phyloP scores from a whole-genome alignment of 345 rosid genomes.

The Euphorbia peplus region DNA sequence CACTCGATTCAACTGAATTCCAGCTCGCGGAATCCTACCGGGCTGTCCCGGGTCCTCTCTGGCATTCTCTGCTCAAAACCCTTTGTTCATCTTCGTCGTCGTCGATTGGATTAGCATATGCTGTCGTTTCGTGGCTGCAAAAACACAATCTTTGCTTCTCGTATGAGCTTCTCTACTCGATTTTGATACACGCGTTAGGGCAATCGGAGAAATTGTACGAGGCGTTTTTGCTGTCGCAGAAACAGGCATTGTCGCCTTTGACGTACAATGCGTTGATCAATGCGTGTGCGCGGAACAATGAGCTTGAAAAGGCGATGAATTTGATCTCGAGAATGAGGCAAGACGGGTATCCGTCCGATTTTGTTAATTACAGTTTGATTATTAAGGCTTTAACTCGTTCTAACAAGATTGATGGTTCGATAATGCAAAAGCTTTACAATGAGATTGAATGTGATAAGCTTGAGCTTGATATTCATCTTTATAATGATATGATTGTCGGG shows the following conservation, averaged over 20 bases:
- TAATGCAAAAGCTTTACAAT: slow-evolving; percentile 58
- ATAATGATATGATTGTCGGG: slow-evolving; percentile 73
- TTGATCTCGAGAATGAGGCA: slow-evolving; percentile 81
- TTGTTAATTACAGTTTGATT: slow-evolving; percentile 78
- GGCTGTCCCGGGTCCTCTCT: slow-evolving; percentile 80
- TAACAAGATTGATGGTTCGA: slow-evolving; percentile 60
- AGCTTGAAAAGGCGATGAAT: slow-evolving; percentile 77
- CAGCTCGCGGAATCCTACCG: slow-evolving; percentile 73
- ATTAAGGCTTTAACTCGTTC: slow-evolving; percentile 63
- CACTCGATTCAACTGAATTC: slow-evolving; percentile 61
- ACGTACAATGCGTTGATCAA: slow-evolving; percentile 91
- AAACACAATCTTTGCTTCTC: slow-evolving; percentile 92
- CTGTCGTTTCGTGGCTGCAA: slow-evolving; percentile 83
- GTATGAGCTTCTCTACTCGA: slow-evolving; percentile 86
- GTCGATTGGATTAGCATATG: slow-evolving; percentile 58
- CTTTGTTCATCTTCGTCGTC: slow-evolving; percentile 52
- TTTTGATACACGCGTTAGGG: slow-evolving; percentile 90
- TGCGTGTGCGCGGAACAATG: slow-evolving; percentile 84
- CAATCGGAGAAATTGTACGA: slow-evolving; percentile 93
- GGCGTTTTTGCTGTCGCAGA: slow-evolving; percentile 82
- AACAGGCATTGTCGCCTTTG: slow-evolving; percentile 67
- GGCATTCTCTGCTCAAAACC: slow-evolving; percentile 80
- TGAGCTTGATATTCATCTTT: slow-evolving; percentile 74
- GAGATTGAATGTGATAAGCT: slow-evolving; percentile 72
- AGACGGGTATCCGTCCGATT: slow-evolving; percentile 85